Base-by-base conservation (phyloP, 805 yeast species). In the Wickerhamiella alocasiicola region DNA sequence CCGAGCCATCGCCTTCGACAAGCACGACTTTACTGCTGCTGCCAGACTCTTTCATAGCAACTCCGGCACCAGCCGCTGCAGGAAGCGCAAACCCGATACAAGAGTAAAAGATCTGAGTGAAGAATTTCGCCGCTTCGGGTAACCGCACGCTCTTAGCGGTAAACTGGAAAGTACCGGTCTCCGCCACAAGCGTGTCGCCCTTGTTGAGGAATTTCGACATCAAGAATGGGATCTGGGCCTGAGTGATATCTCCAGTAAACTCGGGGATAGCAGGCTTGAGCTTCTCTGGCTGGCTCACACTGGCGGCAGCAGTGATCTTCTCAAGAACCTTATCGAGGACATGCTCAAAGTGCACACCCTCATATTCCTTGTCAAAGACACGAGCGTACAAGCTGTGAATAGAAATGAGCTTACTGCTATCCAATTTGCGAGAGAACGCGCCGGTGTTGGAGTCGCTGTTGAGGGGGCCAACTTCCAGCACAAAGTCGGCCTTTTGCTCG, bases 1-100 rank as follows among this genome's bases (percentile, higher is more conserved):
- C 88, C 2, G 94, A 78, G 1, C 96, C 96, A 57, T 87, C 96
- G 42, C 96, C 95, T 64, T 81, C 85, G n/a, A 83, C 61, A 19
- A 85, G 64, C 16, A 83, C 65, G 36, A 85, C 66, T 52, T 94
- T 70, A 28, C 76, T 69, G 35, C 53, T 47, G 3, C 44, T 43
- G 13, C 16, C 9, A 4, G 15, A 16, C 30, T 55, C 54, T 28
- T 53, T 52, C n/a, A 51, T 47, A 4, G 64, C 62, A 43, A 81
- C 63, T 15, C 82, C 76, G 19, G 78, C 80, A 36, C 96, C 96
- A 43, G 85, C 70, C 4, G 91, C 70, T 7, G 87, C 80, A 2
- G 95, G 95, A 19, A 87, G 64, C 0, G 94, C 88, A 64, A 74
- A 81, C 5, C 96, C 96, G 51, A 85, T 85, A 2, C 94, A 82